Evolutionary conservation across 331 rosid genomes (phyloP), one percentile per base, ranked within the genome.

Genomic region (Quercus lobata): DNA sequence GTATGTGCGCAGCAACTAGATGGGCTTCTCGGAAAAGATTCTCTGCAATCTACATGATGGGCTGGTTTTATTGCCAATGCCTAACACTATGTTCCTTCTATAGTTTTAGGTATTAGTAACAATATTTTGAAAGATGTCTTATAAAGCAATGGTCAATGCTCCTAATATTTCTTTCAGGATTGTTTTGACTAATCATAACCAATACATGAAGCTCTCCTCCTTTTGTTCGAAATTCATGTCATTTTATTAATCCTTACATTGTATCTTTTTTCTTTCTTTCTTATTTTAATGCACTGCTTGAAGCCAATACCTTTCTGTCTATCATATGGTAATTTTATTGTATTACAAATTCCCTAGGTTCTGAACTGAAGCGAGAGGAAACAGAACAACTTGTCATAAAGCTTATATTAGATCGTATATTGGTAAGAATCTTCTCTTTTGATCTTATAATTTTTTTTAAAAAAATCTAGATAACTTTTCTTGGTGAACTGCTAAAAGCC

Each of bases 311-410:
- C 49, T 41, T 41, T 41, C 14, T 41, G 49, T 41, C 49, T 41
- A 41, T 49, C 62, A 75, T 85, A 49, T 62, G 37, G 78, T 65
- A 12, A 24, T 54, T 54, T 71, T 79, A 61, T 80, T 66, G 6
- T 61, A 27, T 70, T 65, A 71, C 76, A 78, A 71, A 85, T 83
- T 85, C 30, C 79, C 74, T 88, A 92, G 98, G 90, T 86, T 83
- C 91, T 37, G 89, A 87, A 12, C 82, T 94, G 73, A 90, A 91
- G 85, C 86, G 82, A 81, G 97, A 94, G 86, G 94, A 92, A 80
- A 85, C 76, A 79, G 97, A 94, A 86, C 90, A 92, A 75, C 97
- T 94, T 83, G 89, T 91, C 88, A 74, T 92, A 78, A 88, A 87
- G 81, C 97, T 92, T 81, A 78, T 92, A 77, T 79, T 94, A 84